A percentile compares a stretch with the other conserved stretches of the same genome.
Conservation (phyloP, 2,329 filamentous ascomycete species). For the Fusarium secorum region DNA sequence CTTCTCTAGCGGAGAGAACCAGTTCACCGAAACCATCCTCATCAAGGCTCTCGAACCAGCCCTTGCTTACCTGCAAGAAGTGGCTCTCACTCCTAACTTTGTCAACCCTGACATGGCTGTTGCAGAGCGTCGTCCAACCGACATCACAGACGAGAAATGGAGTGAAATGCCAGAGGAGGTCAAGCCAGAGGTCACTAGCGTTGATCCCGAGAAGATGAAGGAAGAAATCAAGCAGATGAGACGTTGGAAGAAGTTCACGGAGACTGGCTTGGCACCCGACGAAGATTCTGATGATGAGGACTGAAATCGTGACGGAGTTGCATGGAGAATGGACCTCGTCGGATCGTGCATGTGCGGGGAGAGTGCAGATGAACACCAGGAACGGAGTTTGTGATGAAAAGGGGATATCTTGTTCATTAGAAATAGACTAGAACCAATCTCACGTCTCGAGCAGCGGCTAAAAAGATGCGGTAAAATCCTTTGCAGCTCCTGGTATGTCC, state of each 20-base stretch:
- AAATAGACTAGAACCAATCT: conserved; percentile 28
- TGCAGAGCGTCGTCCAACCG: conserved; percentile 27
- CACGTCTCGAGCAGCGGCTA: conserved; percentile 3
- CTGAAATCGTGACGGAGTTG: conserved; percentile 6
- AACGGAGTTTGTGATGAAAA: background rate
- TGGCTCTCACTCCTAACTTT: conserved; percentile 53
- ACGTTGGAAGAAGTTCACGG: conserved; percentile 42
- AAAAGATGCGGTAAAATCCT: conserved; percentile 29
- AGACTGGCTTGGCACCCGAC: conserved; percentile 40
- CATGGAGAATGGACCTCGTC: background rate
- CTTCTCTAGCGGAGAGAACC: conserved; percentile 71
- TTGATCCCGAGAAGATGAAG: conserved; percentile 34
- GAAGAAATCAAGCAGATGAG: conserved; percentile 36
- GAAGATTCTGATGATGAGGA: conserved; percentile 41
- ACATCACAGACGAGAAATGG: conserved; percentile 45
- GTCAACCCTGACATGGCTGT: conserved; percentile 52
- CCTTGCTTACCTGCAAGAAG: conserved; percentile 67
- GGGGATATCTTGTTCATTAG: conserved; percentile 26
- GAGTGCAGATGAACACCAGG: background rate
- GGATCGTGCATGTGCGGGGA: background rate
- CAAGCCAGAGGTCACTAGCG: conserved; percentile 40
- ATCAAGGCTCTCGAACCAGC: conserved; percentile 61
- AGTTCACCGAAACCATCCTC: conserved; percentile 69
- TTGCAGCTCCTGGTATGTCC: conserved; percentile 1
- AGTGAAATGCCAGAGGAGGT: conserved; percentile 41